Percentiles rank a stretch among this genome's conserved stretches.
Conservation (phyloP, 2,329 filamentous ascomycete species). For the Sclerotinia trifoliorum region DNA sequence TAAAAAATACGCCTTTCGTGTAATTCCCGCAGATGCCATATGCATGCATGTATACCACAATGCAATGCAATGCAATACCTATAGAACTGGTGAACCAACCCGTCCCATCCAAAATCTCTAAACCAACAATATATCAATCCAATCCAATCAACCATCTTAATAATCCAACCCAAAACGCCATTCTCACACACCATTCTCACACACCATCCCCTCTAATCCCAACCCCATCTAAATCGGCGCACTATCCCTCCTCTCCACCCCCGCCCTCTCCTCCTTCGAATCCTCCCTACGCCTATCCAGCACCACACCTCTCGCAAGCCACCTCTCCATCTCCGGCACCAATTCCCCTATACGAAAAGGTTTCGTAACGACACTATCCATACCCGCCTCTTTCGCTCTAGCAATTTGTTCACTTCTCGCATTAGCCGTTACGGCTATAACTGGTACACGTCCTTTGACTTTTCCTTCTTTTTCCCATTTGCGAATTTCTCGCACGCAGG, state of each 20-base stretch:
- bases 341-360: slow-evolving; percentile 65
- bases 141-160: neutral
- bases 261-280: slow-evolving; percentile 3
- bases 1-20: neutral
- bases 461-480: slow-evolving; percentile 53
- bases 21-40: neutral
- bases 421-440: slow-evolving; percentile 40
- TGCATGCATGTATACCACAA: neutral
- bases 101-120: neutral
- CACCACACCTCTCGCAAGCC: slow-evolving; percentile 1
- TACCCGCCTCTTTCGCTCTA: slow-evolving; percentile 31
- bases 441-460: slow-evolving; percentile 46
- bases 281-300: neutral
- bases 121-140: neutral
- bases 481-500: slow-evolving; percentile 63
- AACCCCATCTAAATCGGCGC: neutral
- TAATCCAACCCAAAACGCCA: neutral
- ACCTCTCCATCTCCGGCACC: slow-evolving; percentile 55
- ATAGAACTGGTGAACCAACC: no score
- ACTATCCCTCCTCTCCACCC: slow-evolving; percentile 15
- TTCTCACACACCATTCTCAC: neutral
- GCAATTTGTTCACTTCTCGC: slow-evolving; percentile 35
- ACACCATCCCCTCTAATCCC: neutral
- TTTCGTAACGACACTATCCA: slow-evolving; percentile 68
- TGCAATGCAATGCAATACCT: neutral